These are phyloP conservation scores for Talinum fruticosum DNA, from an alignment of 148 eudicot species.

Conservation along the genomic window DNA sequence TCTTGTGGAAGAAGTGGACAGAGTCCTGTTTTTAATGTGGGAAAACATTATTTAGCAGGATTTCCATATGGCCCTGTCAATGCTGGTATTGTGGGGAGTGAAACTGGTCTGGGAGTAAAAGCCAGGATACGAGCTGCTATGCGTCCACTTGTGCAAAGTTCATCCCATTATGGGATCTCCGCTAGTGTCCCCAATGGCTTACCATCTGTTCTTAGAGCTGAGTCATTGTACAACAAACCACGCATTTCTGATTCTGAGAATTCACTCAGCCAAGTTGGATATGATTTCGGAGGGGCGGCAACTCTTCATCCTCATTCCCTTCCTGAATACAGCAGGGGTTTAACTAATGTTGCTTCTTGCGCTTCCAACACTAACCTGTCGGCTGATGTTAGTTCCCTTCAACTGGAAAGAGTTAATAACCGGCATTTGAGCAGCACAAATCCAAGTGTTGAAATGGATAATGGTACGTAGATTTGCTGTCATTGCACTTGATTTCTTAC, in stretches of 20 bases:
- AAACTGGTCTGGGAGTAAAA: slow-evolving; percentile 25
- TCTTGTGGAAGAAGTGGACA: not conserved
- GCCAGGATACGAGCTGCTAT: slow-evolving; percentile 29
- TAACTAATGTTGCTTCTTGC: slow-evolving; percentile 42
- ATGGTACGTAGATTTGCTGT: slow-evolving; percentile 31
- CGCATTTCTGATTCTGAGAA: slow-evolving; percentile 38
- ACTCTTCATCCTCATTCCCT: slow-evolving; percentile 60
- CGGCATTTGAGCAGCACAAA: slow-evolving; percentile 39
- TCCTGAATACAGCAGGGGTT: slow-evolving; percentile 52
- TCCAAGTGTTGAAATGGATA: slow-evolving; percentile 45
- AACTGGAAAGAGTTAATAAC: slow-evolving; percentile 43
- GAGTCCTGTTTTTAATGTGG: not conserved
- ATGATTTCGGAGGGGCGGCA: slow-evolving; percentile 34
- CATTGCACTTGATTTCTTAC: not conserved
- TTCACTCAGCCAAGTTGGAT: slow-evolving; percentile 33
- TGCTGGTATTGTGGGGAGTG: slow-evolving; percentile 36
- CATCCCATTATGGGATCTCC: slow-evolving; percentile 44
- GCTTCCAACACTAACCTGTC: slow-evolving; percentile 35
- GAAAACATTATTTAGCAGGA: slow-evolving; percentile 29
- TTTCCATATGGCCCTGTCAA: slow-evolving; percentile 35
- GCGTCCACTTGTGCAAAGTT: slow-evolving; percentile 35
- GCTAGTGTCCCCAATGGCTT: slow-evolving; percentile 60
- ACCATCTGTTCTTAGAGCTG: slow-evolving; percentile 49
- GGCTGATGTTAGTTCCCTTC: slow-evolving; percentile 32
- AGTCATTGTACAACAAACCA: slow-evolving; percentile 44